Evolutionary conservation across 495 filamentous ascomycete genomes (phyloP), one percentile per base, ranked within the genome.

Genomic region (Viridothelium virens): DNA sequence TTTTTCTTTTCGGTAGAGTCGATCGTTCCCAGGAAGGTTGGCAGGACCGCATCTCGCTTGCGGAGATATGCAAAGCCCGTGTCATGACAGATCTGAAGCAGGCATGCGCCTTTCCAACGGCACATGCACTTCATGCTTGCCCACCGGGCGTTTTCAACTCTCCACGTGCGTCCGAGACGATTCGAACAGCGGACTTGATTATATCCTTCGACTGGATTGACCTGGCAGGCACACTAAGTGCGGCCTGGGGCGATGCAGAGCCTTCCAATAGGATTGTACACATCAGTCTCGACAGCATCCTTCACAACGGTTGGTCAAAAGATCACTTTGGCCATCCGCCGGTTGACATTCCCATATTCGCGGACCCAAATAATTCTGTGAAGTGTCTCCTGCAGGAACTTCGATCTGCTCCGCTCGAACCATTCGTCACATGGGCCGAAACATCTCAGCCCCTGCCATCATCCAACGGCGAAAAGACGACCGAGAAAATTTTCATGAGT

Each of bases 291-390:
- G 70, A 72, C 39, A n/a, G 38, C 10, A 56, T 50, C 18, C 62
- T 70, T 1, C 70, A 72, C 69, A 72, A 72, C 38, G 70, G 70
- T 18, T 72, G 70, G 70, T 72, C 69, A 38, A 70, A 72, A 38
- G 70, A 72, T 39, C 70, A 70, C 47, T 70, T 72, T 56, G 68
- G 63, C 31, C 65, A 47, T 39, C 66, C 70, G 14, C 65, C 63
- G n/a, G 66, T 46, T 7, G 70, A 72, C 61, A 63, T 68, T 38
- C 37, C 25, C 5, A 50, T 72, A 0, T 37, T 38, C 3, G 70
- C 70, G 2, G 70, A 72, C 53, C 12, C 63, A 4, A 69, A 72
- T 48, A 48, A 63, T 12, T 69, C 67, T 34, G 5, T 70, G 7
- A 48, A 44, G 6, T 41, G 62, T 16, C 11, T 72, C 3, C 68